Percentiles rank a stretch among this genome's conserved stretches.
Conservation (phyloP, 495 filamentous ascomycete species). For the Pyrenopolyporus hunteri region DNA sequence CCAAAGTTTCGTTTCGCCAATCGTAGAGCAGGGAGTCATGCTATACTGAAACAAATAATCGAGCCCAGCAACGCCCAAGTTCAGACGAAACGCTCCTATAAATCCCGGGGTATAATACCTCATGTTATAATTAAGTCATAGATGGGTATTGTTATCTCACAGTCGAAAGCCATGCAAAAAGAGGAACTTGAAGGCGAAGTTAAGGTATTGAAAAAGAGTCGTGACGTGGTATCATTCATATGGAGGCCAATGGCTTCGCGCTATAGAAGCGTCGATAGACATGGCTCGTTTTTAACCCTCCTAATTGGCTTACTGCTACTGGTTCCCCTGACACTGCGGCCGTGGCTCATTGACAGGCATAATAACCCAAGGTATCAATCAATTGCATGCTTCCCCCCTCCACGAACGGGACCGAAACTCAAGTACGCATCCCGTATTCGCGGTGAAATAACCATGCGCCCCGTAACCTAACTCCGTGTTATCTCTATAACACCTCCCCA, state of each 20-base stretch:
- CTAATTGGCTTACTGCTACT: slow-evolving; percentile 13
- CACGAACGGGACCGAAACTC: slow-evolving; percentile 1
- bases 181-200: slow-evolving; percentile 5
- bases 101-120: slow-evolving; percentile 2
- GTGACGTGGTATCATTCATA: slow-evolving; percentile 36
- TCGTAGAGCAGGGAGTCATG: slow-evolving; percentile 17
- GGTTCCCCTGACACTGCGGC: slow-evolving; percentile 3
- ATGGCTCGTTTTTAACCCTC: background rate
- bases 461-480: slow-evolving; percentile 23
- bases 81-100: slow-evolving; percentile 28
- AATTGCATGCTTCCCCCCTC: background rate
- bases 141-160: slow-evolving; percentile 4
- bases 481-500: slow-evolving; percentile 11
- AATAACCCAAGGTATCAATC: slow-evolving; percentile 31
- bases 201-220: slow-evolving; percentile 9
- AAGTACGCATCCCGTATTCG: slow-evolving; percentile 19
- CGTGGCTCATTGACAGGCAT: slow-evolving; percentile 27
- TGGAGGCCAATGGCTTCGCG: slow-evolving; percentile 3
- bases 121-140: slow-evolving; percentile 12
- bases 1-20: slow-evolving; percentile 33
- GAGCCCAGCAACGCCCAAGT: slow-evolving; percentile 7
- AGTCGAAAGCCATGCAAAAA: background rate
- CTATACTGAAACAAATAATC: slow-evolving; percentile 33
- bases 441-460: slow-evolving; percentile 17
- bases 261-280: slow-evolving; percentile 22